Percentiles rank a stretch among this genome's conserved stretches.
Evolutionary conservation across 2,329 filamentous ascomycete species (phyloP).

Genomic region (Neospermospora avenae): DNA sequence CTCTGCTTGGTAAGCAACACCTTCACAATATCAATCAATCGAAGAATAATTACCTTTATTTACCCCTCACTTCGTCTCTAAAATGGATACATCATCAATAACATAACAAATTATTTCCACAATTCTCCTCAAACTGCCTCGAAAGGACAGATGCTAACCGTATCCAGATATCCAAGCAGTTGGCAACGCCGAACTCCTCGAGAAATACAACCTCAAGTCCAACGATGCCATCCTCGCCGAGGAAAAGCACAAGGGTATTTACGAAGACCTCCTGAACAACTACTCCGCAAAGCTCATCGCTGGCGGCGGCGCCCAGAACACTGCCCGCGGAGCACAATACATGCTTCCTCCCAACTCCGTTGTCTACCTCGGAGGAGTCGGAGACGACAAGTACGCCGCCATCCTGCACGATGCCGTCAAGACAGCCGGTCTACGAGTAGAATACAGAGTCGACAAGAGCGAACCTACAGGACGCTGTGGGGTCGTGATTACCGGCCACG

Average conservation of each 20-base stretch:
- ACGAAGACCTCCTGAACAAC: slow-evolving; percentile 91
- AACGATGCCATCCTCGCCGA: slow-evolving; percentile 98
- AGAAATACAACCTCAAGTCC: slow-evolving; percentile 90
- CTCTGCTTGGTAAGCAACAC: slow-evolving; percentile 71
- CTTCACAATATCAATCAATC: slow-evolving; percentile 16
- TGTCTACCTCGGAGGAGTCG: slow-evolving; percentile 90
- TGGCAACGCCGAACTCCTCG: slow-evolving; percentile 78
- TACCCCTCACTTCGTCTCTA: background rate
- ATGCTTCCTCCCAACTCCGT: slow-evolving; percentile 86
- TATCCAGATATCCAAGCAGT: slow-evolving; percentile 81
- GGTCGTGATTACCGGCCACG: slow-evolving; percentile 94
- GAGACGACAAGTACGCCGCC: slow-evolving; percentile 92
- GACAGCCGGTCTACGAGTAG: slow-evolving; percentile 83
- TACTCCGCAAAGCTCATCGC: slow-evolving; percentile 92
- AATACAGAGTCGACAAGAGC: slow-evolving; percentile 87
- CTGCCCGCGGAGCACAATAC: slow-evolving; percentile 93
- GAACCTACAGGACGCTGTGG: slow-evolving; percentile 89
- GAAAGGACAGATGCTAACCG: background rate
- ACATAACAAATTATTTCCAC: background rate
- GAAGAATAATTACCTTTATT: background rate
- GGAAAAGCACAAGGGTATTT: slow-evolving; percentile 83
- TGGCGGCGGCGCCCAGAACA: slow-evolving; percentile 96
- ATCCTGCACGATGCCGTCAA: slow-evolving; percentile 83
- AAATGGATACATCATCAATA: background rate
- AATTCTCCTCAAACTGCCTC: background rate